Conservation (phyloP, 1,284 basidiomycete genomes). For the Pseudozyma pruni region DNA sequence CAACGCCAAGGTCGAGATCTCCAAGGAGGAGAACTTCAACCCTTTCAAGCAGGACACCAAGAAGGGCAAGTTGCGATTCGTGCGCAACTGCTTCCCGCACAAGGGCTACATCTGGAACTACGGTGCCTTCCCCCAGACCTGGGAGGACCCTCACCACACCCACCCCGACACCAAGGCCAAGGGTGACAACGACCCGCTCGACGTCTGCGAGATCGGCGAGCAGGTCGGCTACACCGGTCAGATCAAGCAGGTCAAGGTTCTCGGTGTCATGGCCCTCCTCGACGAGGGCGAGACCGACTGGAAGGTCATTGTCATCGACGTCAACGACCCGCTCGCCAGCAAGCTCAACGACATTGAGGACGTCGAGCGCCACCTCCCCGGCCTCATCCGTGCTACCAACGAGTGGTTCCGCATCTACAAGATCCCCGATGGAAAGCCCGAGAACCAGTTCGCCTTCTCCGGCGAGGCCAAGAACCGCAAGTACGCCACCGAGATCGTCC, state of each 20-base stretch:
- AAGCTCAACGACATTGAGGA: conserved; percentile 99
- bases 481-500: conserved; percentile 97
- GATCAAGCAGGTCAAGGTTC: conserved; percentile 99
- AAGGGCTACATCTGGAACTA: conserved; percentile 79
- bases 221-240: conserved; percentile 97
- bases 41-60: conserved; percentile 99
- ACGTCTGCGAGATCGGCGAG: conserved; percentile 99
- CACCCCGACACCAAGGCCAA: conserved; percentile 99
- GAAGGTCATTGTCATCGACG: conserved; percentile 80
- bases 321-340: conserved; percentile 92
- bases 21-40: conserved; percentile 96
- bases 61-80: conserved; percentile 93
- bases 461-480: conserved; percentile 98
- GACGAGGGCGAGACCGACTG: conserved; percentile 67
- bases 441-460: conserved; percentile 98
- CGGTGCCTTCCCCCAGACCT: conserved; percentile 93
- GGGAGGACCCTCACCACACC: conserved; percentile 89
- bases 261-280: conserved; percentile 96
- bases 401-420: conserved; percentile 91
- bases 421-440: conserved; percentile 94
- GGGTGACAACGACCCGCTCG: conserved; percentile 99
- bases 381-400: conserved; percentile 84
- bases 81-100: conserved; percentile 99
- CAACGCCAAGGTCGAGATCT: conserved; percentile 97
- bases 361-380: conserved; percentile 97